Base-by-base conservation (phyloP, 73 alveolate species). In the Paramecium octaurelia region DNA sequence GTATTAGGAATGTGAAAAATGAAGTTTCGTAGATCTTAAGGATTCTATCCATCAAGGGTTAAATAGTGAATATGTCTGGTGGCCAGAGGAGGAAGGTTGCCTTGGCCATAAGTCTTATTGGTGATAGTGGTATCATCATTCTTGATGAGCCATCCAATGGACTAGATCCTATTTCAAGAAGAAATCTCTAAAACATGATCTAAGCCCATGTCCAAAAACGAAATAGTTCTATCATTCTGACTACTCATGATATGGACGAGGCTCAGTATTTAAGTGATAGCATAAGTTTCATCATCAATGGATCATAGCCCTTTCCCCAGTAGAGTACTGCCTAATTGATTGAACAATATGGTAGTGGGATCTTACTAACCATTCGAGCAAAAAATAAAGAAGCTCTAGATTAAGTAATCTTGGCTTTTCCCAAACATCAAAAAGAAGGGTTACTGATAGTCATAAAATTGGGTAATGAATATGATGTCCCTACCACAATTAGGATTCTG, bases 241-340 rank as follows among this genome's bases (percentile, higher is more conserved):
- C 99, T 8, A 97, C 99, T 10, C 99, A 97, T 86, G 96, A 93
- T 69, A 96, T 97, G 98, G 99, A 97, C 34, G 99, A 97, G 54
- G 99, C 99, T 21, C 96, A 97, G 70, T 93, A 96, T 68, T 92
- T 97, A 10, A 97, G 98, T 23, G 99, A 97, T 92, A 60, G 95
- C 20, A 97, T 97, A 64, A 96, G 97, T 6, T 95, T 97, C 11
- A 96, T 97, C 94, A 92, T 96, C 18, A 90, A 85, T 36, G 99
- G 99, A 44, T 16, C 44, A 16, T 31, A 40, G 6, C 43, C 50
- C 6, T 34, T 44, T 24, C 46, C 46, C 0, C 14, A 80, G 9
- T 4, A 42, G 23, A 44, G 57, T 43, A 8, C 6, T 23, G 14
- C 20, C 1, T 48, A 27, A 64, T n/a, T 80, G 10, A 80, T 80